Evolutionary conservation across 2,329 filamentous ascomycete species (phyloP).

Genomic region (Teratosphaeria zuluensis): DNA sequence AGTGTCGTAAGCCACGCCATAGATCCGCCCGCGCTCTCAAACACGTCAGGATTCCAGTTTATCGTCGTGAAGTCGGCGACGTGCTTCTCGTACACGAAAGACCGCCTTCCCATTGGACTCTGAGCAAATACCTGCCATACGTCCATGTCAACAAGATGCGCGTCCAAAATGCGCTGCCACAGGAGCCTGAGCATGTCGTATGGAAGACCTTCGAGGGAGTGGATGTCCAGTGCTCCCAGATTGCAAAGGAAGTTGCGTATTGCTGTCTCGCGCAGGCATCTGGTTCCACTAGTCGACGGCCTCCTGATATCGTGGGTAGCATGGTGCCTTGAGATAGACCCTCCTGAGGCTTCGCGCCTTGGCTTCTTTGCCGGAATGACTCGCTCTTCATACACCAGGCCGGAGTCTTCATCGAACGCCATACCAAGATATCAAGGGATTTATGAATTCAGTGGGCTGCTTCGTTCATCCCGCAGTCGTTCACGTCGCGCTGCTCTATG

Average conservation of each 20-base stretch:
- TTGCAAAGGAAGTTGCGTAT: constrained; percentile 4
- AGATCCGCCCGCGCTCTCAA: constrained; percentile 2
- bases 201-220: constrained; percentile 5
- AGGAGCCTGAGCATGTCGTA: neutral
- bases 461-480: too few species aligned
- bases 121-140: constrained; percentile 1
- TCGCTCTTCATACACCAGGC: constrained; percentile 1
- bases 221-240: constrained; percentile 6
- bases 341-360: neutral
- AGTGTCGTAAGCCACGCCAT: constrained; percentile 14
- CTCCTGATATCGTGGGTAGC: neutral
- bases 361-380: neutral
- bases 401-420: constrained; percentile 1
- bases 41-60: neutral
- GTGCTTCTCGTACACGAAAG: neutral
- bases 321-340: neutral
- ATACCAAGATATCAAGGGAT: neutral
- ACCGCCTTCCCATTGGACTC: neutral
- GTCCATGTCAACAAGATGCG: neutral
- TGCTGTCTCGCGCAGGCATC: neutral
- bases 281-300: neutral
- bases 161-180: neutral
- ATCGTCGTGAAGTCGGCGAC: neutral
- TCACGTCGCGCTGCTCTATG: too few species aligned
- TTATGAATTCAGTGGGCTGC: neutral